Evolutionary conservation across 306 rosid genomes (phyloP).

Genomic region (Clitoria ternatea): DNA sequence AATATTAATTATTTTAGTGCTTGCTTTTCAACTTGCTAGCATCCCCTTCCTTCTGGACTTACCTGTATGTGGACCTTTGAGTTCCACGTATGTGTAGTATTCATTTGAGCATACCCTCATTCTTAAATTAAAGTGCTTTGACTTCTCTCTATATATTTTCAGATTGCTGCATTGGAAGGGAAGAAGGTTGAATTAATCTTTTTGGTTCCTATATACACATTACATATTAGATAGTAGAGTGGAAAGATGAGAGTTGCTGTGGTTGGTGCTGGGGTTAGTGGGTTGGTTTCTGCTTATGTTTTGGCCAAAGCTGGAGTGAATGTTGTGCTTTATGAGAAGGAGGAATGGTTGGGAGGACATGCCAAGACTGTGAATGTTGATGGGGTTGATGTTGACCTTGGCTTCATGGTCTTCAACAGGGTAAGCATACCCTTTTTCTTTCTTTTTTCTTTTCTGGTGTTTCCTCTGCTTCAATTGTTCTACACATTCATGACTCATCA

Average conservation of each 20-base stretch:
- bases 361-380: constrained; percentile 50
- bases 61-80: constrained; percentile 8
- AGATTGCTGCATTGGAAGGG: not conserved
- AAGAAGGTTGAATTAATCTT: not conserved
- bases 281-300: constrained; percentile 54
- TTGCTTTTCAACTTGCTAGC: not conserved
- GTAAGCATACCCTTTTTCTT: constrained; percentile 21
- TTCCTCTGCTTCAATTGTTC: not conserved
- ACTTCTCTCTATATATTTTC: too few species aligned
- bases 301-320: constrained; percentile 44
- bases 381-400: constrained; percentile 70
- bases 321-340: constrained; percentile 64
- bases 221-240: not conserved
- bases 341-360: constrained; percentile 72
- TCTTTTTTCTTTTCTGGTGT: not conserved
- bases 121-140: too few species aligned
- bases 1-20: not conserved
- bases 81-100: not conserved
- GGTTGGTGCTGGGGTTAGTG: constrained; percentile 74
- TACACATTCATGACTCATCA: too few species aligned
- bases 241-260: constrained; percentile 66
- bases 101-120: not conserved
- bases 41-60: not conserved
- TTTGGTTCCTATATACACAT: not conserved
- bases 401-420: constrained; percentile 87